phyloP scores from a whole-genome alignment of 352 stramenopile species.

The Pythium oligandrum region DNA sequence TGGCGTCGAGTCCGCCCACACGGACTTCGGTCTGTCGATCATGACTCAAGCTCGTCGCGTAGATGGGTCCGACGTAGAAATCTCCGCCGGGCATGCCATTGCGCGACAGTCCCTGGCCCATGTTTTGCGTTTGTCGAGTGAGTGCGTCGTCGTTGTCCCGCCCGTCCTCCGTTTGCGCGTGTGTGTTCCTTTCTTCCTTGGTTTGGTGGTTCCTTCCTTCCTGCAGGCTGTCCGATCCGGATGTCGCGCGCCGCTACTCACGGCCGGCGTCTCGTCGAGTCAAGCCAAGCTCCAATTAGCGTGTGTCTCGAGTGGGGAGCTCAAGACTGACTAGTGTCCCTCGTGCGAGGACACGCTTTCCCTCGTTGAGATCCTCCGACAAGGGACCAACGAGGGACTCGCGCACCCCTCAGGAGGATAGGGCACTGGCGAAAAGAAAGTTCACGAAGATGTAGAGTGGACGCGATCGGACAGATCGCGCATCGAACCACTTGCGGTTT shows the following conservation, averaged over 20 bases:
- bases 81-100: slow-evolving; percentile 62
- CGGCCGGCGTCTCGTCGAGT: too few relatives aligned
- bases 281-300: too few relatives aligned
- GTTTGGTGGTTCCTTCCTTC: too few relatives aligned
- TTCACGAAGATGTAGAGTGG: too few relatives aligned
- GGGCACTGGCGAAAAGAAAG: too few relatives aligned
- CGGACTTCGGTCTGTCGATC: slow-evolving; percentile 82
- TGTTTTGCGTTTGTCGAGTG: slow-evolving; percentile 11
- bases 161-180: neutral
- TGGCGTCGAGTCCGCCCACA: slow-evolving; percentile 38
- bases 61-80: slow-evolving; percentile 80
- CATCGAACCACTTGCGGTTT: too few relatives aligned
- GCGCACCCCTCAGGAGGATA: too few relatives aligned
- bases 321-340: slow-evolving; percentile 30
- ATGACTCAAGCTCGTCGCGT: slow-evolving; percentile 81
- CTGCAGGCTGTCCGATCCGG: too few relatives aligned
- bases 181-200: neutral
- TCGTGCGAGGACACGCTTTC: neutral
- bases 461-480: too few relatives aligned
- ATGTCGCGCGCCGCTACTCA: too few relatives aligned
- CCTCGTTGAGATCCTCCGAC: neutral
- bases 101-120: slow-evolving; percentile 60
- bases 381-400: neutral
- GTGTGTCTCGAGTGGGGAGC: neutral
- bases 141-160: too few relatives aligned